Evolutionary conservation across 139 green algal species (phyloP).

Genomic region (Ulvella scutata): DNA sequence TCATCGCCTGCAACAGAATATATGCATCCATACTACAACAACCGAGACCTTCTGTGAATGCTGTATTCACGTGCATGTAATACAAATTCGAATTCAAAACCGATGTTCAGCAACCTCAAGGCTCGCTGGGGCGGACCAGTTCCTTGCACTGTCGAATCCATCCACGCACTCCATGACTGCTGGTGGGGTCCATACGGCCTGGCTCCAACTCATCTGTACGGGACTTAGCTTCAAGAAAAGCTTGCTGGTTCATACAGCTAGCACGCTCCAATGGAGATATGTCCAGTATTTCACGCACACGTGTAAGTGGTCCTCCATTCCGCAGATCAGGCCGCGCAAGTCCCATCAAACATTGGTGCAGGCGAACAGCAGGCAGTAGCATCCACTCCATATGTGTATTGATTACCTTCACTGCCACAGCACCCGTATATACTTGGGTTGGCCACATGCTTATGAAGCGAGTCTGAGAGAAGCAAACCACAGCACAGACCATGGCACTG

Average conservation of each 20-base stretch:
- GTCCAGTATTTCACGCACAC: neutral
- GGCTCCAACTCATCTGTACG: neutral
- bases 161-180: neutral
- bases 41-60: too few species aligned
- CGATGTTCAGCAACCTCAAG: too few species aligned
- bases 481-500: too few species aligned
- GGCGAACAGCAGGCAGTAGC: neutral
- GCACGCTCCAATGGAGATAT: neutral
- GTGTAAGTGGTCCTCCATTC: neutral
- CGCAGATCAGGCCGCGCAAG: neutral
- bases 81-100: too few species aligned
- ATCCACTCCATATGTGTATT: neutral
- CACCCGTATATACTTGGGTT: too few species aligned
- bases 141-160: slow-evolving; percentile 2
- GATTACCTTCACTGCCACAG: neutral
- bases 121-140: neutral
- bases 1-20: slow-evolving; percentile 4
- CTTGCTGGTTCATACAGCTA: neutral
- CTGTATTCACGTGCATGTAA: too few species aligned
- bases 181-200: neutral
- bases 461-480: too few species aligned
- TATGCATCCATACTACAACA: too few species aligned
- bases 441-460: too few species aligned
- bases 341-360: neutral
- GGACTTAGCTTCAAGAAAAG: neutral